Conservation (phyloP, 169 alveolate species). For the Sarcocystis neurona region DNA sequence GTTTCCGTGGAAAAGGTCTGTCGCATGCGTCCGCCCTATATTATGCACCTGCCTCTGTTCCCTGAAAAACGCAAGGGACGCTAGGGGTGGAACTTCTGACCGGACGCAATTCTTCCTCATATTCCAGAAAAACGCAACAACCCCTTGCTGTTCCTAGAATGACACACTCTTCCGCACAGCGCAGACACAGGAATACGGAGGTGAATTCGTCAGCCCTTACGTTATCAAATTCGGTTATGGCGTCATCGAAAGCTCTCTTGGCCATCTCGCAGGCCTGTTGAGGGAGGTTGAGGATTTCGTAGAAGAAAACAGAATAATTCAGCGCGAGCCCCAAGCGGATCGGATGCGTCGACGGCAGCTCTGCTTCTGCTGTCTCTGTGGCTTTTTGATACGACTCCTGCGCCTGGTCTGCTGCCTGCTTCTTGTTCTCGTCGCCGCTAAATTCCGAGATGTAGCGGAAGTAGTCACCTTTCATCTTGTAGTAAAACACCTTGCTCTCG, state of each 20-base stretch:
- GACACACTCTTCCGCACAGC: neutral
- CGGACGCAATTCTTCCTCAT: neutral
- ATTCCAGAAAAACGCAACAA: neutral
- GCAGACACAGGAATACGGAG: neutral
- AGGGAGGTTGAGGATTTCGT: constrained; percentile 97
- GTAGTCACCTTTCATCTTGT: constrained; percentile 99
- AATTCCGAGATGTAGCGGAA: constrained; percentile 95
- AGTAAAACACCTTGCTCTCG: constrained; percentile 96
- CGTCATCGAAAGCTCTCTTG: constrained; percentile 94
- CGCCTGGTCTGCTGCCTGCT: constrained; percentile 95
- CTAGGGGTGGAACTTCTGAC: neutral
- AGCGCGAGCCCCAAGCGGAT: constrained; percentile 97
- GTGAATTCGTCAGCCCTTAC: constrained; percentile 65
- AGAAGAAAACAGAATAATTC: constrained; percentile 98
- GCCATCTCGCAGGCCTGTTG: constrained; percentile 99
- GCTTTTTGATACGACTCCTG: constrained; percentile 97
- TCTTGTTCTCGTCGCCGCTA: constrained; percentile 93
- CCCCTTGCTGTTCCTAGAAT: neutral
- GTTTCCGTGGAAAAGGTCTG: no score
- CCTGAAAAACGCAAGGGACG: neutral
- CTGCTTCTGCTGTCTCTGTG: constrained; percentile 91
- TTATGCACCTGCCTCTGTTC: no score
- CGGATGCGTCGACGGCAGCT: constrained; percentile 96
- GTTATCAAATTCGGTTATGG: constrained; percentile 93
- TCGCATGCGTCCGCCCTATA: no score